phyloP scores from a whole-genome alignment of 441 rosid genomes.

The Pelargonium myrrhifolium region DNA sequence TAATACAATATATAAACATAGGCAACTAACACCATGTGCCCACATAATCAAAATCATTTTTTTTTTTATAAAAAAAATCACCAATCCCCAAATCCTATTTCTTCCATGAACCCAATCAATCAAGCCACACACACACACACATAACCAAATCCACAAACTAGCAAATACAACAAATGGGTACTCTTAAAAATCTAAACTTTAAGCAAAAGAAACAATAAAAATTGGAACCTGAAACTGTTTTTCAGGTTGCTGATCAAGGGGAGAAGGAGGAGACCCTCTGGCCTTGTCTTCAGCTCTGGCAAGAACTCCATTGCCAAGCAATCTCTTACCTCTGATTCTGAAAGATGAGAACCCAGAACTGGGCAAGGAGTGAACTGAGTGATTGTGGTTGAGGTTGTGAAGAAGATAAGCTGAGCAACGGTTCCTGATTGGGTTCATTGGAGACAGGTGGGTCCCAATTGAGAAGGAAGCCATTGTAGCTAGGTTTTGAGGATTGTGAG shows the following conservation, averaged over 20 bases:
- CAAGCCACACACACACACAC: not conserved
- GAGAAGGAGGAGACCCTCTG: conserved; percentile 35
- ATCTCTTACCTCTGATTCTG: conserved; percentile 35
- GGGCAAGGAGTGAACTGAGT: conserved; percentile 25
- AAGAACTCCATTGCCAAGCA: conserved; percentile 36
- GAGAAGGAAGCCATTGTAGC: conserved; percentile 51
- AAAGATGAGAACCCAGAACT: conserved; percentile 23
- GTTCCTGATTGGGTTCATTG: conserved; percentile 29
- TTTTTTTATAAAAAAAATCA: not conserved
- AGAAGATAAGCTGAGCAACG: conserved; percentile 20
- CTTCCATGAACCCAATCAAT: not conserved
- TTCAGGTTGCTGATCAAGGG: conserved; percentile 28
- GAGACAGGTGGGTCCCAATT: conserved; percentile 32
- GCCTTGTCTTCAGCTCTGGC: conserved; percentile 72
- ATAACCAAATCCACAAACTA: conserved; percentile 5
- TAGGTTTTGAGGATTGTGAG: not conserved
- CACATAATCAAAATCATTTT: not conserved
- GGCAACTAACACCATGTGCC: no score
- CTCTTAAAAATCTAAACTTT: conserved; percentile 3
- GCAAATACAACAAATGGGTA: conserved; percentile 10
- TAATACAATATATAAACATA: not conserved
- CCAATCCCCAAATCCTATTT: not conserved
- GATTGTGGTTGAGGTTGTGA: conserved; percentile 13
- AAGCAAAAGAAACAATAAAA: not conserved
- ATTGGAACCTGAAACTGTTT: conserved; percentile 41